These are phyloP conservation scores for Solanum pennellii DNA, from an alignment of 257 asterid species.

Conservation along the genomic window DNA sequence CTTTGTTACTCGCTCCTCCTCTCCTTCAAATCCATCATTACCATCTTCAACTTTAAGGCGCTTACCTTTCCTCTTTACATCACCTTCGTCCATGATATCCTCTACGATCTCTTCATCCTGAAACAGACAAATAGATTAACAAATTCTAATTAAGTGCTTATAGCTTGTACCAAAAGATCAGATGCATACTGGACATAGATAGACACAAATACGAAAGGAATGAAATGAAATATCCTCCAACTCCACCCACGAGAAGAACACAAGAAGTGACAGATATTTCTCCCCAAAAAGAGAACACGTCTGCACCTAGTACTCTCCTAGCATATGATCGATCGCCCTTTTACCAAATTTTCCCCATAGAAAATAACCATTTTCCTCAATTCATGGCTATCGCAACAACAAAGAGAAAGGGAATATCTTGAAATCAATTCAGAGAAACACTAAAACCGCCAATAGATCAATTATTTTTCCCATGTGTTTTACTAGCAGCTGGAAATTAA, in stretches of 20 bases:
- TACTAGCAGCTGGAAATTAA: not conserved
- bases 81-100: not conserved
- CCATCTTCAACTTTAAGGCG: not conserved
- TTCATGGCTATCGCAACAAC: not conserved
- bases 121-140: not conserved
- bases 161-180: not conserved
- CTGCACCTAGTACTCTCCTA: not conserved
- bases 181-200: not conserved
- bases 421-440: not conserved
- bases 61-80: not conserved
- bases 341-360: not conserved
- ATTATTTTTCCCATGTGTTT: not conserved
- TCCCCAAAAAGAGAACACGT: not conserved
- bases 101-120: not conserved
- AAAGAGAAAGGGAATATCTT: not conserved
- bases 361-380: not conserved
- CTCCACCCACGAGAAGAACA: not conserved
- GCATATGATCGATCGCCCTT: not conserved
- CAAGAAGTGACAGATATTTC: not conserved
- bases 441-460: not conserved
- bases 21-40: not conserved
- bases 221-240: not conserved
- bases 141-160: not conserved
- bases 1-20: constrained; percentile 3
- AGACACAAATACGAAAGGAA: not conserved